Conservation (phyloP, 306 rosid species). For the Trichosanthes truncata region DNA sequence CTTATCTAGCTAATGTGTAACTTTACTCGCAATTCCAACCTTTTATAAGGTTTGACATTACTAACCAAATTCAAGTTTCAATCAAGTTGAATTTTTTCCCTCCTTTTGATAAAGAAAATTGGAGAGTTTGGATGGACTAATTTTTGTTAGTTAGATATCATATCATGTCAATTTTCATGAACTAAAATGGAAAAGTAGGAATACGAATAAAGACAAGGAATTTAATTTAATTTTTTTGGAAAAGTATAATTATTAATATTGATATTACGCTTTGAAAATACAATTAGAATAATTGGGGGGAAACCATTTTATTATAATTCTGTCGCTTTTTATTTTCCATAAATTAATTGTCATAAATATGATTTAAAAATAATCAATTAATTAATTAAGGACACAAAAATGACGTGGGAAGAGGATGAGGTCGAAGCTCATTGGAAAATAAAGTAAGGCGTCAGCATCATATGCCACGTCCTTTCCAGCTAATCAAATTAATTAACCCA, state of each 20-base stretch:
- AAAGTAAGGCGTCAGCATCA: constrained; percentile 2
- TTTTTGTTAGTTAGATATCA: not conserved
- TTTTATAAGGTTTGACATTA: not conserved
- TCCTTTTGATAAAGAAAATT: not conserved
- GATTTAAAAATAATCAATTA: not conserved
- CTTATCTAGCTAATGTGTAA: too few relatives aligned
- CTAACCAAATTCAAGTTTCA: not conserved
- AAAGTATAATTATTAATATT: not conserved
- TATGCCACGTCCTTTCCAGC: constrained; percentile 11
- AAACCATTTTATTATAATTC: not conserved
- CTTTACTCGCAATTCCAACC: too few relatives aligned
- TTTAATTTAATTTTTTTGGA: too few relatives aligned
- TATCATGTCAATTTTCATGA: not conserved
- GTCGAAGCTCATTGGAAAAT: not conserved
- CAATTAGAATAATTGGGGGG: not conserved
- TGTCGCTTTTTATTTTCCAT: not conserved
- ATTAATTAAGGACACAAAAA: not conserved
- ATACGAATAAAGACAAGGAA: not conserved
- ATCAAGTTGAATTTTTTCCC: too few relatives aligned
- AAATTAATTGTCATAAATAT: not conserved
- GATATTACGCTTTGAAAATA: not conserved
- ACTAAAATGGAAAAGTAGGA: not conserved
- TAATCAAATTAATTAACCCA: not conserved
- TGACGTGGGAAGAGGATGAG: not conserved
- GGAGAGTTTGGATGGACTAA: not conserved